Evolutionary conservation across 2,329 filamentous ascomycete genomes (phyloP).

Genomic region (Sphaerulina populicola): DNA sequence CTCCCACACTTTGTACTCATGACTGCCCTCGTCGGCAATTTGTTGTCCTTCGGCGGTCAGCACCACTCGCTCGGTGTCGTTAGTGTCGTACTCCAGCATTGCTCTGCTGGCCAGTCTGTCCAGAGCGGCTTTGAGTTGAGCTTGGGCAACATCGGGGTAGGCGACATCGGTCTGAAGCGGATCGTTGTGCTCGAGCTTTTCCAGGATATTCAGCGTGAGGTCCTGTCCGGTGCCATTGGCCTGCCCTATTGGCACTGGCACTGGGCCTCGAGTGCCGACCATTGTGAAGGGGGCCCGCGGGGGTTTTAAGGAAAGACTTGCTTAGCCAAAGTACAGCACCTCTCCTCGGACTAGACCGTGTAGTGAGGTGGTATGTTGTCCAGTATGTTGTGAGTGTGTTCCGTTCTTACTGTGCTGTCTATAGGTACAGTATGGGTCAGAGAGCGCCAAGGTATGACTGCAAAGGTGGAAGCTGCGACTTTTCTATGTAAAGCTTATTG

Average conservation of each 20-base stretch:
- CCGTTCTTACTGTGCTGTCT: too few species aligned
- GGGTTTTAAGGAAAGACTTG: neutral
- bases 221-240: conserved; percentile 32
- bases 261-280: conserved; percentile 36
- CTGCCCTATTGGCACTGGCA: conserved; percentile 35
- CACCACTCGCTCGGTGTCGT: conserved; percentile 67
- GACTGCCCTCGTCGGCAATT: conserved; percentile 49
- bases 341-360: neutral
- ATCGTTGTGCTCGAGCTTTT: conserved; percentile 48
- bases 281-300: conserved; percentile 8
- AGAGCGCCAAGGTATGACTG: too few species aligned
- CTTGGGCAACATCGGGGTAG: conserved; percentile 32
- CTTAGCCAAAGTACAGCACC: neutral
- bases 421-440: too few species aligned
- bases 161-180: conserved; percentile 27
- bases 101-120: conserved; percentile 75
- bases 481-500: too few species aligned
- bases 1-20: conserved; percentile 46
- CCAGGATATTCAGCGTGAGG: conserved; percentile 72
- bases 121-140: conserved; percentile 69
- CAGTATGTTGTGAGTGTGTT: too few species aligned
- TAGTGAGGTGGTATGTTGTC: too few species aligned
- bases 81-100: conserved; percentile 79
- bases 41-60: conserved; percentile 76
- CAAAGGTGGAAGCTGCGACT: too few species aligned